Percentiles rank a stretch among this genome's conserved stretches.
phyloP scores from a whole-genome alignment of 108 stramenopile species.

The Parmales sp. region DNA sequence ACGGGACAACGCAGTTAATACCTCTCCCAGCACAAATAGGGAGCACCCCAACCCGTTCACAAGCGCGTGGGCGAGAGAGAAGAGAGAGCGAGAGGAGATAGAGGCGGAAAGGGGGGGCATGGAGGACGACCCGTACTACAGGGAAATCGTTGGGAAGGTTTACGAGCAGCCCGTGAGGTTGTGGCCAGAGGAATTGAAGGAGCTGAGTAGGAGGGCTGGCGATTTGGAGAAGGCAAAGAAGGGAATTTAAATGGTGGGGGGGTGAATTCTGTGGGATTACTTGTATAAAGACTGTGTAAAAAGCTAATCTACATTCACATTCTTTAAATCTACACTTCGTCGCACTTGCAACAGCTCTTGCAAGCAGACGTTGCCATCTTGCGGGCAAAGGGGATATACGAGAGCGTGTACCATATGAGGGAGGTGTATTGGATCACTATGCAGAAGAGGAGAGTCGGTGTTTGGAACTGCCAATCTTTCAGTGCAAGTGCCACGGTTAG shows the following conservation, averaged over 20 bases:
- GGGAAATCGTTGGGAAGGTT: neutral
- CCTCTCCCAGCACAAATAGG: no score
- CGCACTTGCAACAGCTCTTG: neutral
- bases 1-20: neutral
- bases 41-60: neutral
- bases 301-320: no score
- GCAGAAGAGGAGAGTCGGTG: slow-evolving; percentile 20
- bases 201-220: neutral
- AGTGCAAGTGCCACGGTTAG: slow-evolving; percentile 17
- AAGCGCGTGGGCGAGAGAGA: neutral
- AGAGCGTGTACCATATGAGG: slow-evolving; percentile 26
- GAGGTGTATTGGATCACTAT: slow-evolving; percentile 28
- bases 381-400: slow-evolving; percentile 15
- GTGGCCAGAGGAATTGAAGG: slow-evolving; percentile 5
- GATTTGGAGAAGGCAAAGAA: neutral
- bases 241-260: no score
- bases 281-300: no score
- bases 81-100: neutral
- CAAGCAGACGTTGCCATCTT: neutral
- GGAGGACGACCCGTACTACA: neutral
- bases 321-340: neutral
- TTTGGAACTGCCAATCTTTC: neutral
- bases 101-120: neutral
- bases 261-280: no score
- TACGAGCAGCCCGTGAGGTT: neutral